Evolutionary conservation across 192 early-diverging fungal genomes (phyloP).

Genomic region (Diversispora epigaea): DNA sequence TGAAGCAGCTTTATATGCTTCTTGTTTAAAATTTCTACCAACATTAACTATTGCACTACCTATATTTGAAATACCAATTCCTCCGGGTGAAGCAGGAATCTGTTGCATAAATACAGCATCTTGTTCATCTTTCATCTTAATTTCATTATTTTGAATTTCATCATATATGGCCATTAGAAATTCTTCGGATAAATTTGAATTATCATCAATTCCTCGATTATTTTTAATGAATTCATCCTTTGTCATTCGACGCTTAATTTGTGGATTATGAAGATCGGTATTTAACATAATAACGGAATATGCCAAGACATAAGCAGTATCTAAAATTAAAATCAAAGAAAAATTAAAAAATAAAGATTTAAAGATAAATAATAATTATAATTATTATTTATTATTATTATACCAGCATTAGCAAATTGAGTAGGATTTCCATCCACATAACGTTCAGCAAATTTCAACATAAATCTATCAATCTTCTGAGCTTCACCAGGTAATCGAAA

Average conservation of each 20-base stretch:
- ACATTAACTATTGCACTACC: slow-evolving; percentile 45
- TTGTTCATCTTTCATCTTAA: slow-evolving; percentile 90
- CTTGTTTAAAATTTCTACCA: slow-evolving; percentile 48
- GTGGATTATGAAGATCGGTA: slow-evolving; percentile 87
- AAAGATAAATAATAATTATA: not conserved
- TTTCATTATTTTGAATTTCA: slow-evolving; percentile 80
- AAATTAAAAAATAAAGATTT: not conserved
- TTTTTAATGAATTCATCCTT: slow-evolving; percentile 84
- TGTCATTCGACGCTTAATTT: slow-evolving; percentile 85
- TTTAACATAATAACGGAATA: slow-evolving; percentile 94
- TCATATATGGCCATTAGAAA: slow-evolving; percentile 77
- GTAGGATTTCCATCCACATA: slow-evolving; percentile 82
- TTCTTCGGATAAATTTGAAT: slow-evolving; percentile 70
- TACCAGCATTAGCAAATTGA: slow-evolving; percentile 78
- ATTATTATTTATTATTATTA: too few relatives aligned
- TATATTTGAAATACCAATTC: slow-evolving; percentile 42
- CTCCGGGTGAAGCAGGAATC: slow-evolving; percentile 34
- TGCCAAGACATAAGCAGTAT: slow-evolving; percentile 90
- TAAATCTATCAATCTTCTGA: slow-evolving; percentile 96
- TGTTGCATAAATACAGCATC: slow-evolving; percentile 58
- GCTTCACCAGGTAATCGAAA: slow-evolving; percentile 92
- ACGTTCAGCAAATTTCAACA: slow-evolving; percentile 96
- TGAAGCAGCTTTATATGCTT: slow-evolving; percentile 59
- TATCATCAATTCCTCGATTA: slow-evolving; percentile 92
- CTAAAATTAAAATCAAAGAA: slow-evolving; percentile 31